Base-by-base conservation (phyloP, 2,329 filamentous ascomycete genomes). In the Canariomyces notabilis region DNA sequence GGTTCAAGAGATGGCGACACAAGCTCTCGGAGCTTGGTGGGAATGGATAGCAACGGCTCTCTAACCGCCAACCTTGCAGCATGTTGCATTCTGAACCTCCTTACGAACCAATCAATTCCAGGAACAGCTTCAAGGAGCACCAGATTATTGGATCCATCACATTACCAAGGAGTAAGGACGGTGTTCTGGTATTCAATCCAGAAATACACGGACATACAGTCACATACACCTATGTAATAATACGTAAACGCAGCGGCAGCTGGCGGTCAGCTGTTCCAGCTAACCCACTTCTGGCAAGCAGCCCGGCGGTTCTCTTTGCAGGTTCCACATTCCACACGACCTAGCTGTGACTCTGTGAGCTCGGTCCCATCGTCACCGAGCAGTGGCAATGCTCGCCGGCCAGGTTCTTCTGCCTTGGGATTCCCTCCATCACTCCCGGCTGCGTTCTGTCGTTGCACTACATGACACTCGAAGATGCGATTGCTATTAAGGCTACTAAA, bases 381-480 rank as follows among this genome's bases (percentile, higher is more conserved):
- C 26, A 29, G 26, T 29, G 26, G 26, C 26, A 19, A 18, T 6
- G 15, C 18, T 35, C 15, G 33, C 33, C 16, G 33, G 19, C 33
- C 5, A 11, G 33, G 33, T 19, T 35, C 33, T 35, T 35, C 16
- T 35, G 33, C 15, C 16, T 35, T 16, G 33, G 15, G 15, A 35
- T 8, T 5, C 36, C 16, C 16, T 21, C n/a, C 23, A 42, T 12
- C 26, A 23, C 4, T 15, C 3, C 15, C 44, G 20, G 39, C 31
- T 42, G 44, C 29, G 42, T 31, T 38, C 39, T 26, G 34, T 32
- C 37, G 29, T 32, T 35, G 41, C 32, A 38, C 36, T 16, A 29
- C 14, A 8, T 37, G 16, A 40, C 11, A 46, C 45, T 31, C 31
- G 23, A 59, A 53, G 37, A 59, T 59, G 57, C 57, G 51, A 52